phyloP scores from a whole-genome alignment of 768 basidiomycete genomes.

The Suillus discolor region DNA sequence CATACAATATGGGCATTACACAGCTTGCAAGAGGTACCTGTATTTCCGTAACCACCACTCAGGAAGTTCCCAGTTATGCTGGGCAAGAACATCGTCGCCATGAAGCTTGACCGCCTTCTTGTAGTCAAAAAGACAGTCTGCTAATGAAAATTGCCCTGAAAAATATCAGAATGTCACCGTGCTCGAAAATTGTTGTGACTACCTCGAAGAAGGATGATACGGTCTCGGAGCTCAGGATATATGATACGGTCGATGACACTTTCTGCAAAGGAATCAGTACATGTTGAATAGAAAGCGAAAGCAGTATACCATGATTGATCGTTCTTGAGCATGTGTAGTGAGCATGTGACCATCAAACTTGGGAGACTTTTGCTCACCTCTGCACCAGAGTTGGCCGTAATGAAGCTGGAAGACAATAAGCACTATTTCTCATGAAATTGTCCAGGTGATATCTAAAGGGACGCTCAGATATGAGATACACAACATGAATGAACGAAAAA shows the following conservation, averaged over 20 bases:
- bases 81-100: constrained; percentile 89
- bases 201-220: constrained; percentile 89
- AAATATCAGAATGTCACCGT: constrained; percentile 14
- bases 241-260: constrained; percentile 89
- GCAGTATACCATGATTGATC: constrained; percentile 74
- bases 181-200: constrained; percentile 21
- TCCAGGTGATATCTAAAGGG: constrained; percentile 80
- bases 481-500: constrained; percentile 9
- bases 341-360: background rate
- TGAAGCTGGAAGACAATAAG: constrained; percentile 87
- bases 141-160: constrained; percentile 75
- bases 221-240: constrained; percentile 87
- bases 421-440: constrained; percentile 83
- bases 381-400: constrained; percentile 89
- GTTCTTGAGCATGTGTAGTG: constrained; percentile 48
- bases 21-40: constrained; percentile 46
- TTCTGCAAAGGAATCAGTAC: constrained; percentile 48
- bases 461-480: constrained; percentile 6
- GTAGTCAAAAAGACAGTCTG: constrained; percentile 79
- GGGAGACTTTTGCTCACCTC: constrained; percentile 44
- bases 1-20: background rate
- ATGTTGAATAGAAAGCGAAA: constrained; percentile 4
- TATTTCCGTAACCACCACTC: constrained; percentile 85
- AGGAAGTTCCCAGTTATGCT: constrained; percentile 87
- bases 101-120: constrained; percentile 72